Evolutionary conservation across 495 filamentous ascomycete genomes (phyloP).

Genomic region (Penicillium cataractarum): DNA sequence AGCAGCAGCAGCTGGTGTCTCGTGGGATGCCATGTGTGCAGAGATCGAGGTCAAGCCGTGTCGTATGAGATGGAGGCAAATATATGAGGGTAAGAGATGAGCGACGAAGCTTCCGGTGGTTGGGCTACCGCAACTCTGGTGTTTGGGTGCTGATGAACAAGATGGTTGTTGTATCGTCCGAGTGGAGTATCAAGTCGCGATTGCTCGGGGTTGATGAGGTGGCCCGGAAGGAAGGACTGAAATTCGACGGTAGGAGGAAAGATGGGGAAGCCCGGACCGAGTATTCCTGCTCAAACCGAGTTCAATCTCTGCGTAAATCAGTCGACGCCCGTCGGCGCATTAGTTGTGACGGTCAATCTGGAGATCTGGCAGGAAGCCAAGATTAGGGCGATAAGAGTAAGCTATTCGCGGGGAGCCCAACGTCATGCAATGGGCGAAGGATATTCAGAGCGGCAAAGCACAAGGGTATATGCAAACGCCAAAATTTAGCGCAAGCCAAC

Average conservation of each 20-base stretch:
- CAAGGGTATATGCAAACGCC: not conserved
- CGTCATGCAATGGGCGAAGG: not conserved
- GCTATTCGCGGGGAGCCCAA: not conserved
- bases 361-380: slow-evolving; percentile 23
- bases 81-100: not conserved
- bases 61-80: not conserved
- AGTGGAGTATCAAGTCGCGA: not conserved
- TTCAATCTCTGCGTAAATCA: not conserved
- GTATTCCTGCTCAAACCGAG: not conserved
- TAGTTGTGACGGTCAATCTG: slow-evolving; percentile 4
- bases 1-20: not conserved
- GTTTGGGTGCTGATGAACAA: not conserved
- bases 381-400: slow-evolving; percentile 9
- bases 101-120: not conserved
- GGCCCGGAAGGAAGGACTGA: not conserved
- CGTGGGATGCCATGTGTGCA: not conserved
- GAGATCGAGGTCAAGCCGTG: not conserved
- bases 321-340: not conserved
- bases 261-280: not conserved
- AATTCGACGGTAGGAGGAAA: not conserved
- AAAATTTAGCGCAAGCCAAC: not conserved
- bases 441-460: not conserved
- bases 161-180: not conserved
- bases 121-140: not conserved
- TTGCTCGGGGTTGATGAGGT: not conserved